Evolutionary conservation across 768 basidiomycete genomes (phyloP).

Genomic region (Coprinopsis strossmayeri): DNA sequence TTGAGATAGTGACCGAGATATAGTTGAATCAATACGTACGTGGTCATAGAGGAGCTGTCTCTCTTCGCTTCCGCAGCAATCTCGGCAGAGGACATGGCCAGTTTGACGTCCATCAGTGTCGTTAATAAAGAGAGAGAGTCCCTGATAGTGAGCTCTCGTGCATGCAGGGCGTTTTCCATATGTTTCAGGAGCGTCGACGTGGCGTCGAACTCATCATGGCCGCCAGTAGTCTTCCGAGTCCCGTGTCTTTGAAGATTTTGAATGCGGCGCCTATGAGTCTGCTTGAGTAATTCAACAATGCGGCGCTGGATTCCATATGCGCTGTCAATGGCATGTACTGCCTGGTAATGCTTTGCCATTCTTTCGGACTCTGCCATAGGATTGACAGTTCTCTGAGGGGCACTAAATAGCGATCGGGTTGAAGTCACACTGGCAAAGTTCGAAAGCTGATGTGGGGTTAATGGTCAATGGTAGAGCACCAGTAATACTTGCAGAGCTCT

Average conservation of each 20-base stretch:
- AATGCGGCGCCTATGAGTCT: too few relatives aligned
- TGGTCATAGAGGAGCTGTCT: slow-evolving; percentile 1
- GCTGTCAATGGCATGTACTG: not conserved
- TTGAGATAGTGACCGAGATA: not conserved
- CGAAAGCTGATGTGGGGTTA: not conserved
- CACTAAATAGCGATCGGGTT: not conserved
- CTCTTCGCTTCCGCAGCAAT: not conserved
- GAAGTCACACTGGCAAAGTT: not conserved
- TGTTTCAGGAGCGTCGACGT: not conserved
- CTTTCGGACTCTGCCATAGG: not conserved
- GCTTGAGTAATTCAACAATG: not conserved
- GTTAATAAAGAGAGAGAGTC: not conserved
- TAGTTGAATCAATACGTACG: not conserved
- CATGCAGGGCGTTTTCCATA: not conserved
- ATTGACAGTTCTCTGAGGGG: not conserved
- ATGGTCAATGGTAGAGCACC: too few relatives aligned
- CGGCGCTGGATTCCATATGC: not conserved
- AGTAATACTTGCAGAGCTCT: too few relatives aligned
- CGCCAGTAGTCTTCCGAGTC: too few relatives aligned
- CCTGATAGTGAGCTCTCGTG: not conserved
- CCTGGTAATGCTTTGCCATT: not conserved
- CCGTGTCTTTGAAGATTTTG: too few relatives aligned
- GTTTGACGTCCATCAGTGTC: not conserved
- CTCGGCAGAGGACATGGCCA: not conserved
- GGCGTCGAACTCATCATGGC: too few relatives aligned